Conservation (phyloP, 208 protist genomes). For the Angomonas deanei region DNA sequence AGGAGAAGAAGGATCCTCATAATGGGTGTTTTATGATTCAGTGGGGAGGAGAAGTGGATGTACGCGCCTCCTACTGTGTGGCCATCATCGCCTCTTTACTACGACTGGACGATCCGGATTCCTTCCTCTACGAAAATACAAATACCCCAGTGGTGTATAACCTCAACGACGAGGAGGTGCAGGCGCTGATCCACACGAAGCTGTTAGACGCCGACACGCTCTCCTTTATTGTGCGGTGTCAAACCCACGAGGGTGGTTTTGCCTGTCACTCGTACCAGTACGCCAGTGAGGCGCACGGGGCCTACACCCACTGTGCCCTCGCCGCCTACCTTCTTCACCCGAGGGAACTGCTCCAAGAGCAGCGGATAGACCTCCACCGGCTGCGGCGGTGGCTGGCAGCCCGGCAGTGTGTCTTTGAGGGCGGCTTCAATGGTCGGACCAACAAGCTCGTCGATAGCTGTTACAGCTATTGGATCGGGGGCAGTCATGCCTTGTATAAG, state of each 20-base stretch:
- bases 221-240: slow-evolving; percentile 66
- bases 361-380: background rate
- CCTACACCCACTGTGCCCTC: slow-evolving; percentile 90
- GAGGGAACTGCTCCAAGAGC: background rate
- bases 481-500: slow-evolving; percentile 57
- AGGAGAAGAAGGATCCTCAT: background rate
- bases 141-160: background rate
- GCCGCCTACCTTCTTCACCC: slow-evolving; percentile 20
- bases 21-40: slow-evolving; percentile 72
- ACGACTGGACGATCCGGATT: slow-evolving; percentile 43
- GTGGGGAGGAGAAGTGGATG: slow-evolving; percentile 76
- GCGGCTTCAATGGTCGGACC: slow-evolving; percentile 94
- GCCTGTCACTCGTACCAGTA: slow-evolving; percentile 21
- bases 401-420: slow-evolving; percentile 76
- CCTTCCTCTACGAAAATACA: slow-evolving; percentile 14
- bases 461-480: slow-evolving; percentile 97
- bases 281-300: slow-evolving; percentile 83
- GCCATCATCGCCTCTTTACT: slow-evolving; percentile 67
- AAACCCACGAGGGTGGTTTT: slow-evolving; percentile 93
- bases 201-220: slow-evolving; percentile 46
- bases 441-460: slow-evolving; percentile 98
- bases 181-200: slow-evolving; percentile 4
- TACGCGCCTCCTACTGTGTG: slow-evolving; percentile 85
- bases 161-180: background rate
- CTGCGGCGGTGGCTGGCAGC: slow-evolving; percentile 73